Base-by-base conservation (phyloP, 169 alveolate genomes). In the Plasmodium knowlesi region DNA sequence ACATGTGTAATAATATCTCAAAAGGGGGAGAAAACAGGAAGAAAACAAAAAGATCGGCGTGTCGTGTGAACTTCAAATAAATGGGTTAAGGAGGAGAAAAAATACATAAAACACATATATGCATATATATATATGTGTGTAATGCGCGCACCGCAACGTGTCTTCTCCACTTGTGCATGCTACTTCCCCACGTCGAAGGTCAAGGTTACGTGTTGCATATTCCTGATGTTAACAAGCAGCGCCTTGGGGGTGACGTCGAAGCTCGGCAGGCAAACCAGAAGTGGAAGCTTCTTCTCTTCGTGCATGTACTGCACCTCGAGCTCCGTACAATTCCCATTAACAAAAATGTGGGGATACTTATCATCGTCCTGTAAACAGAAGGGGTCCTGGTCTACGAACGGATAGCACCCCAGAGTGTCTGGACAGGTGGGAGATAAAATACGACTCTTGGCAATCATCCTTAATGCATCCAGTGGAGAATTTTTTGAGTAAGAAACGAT, bases 391-490 rank as follows among this genome's bases (percentile, higher is more conserved):
- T 80, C 39, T 0, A 84, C 78, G 82, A 92, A 96, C 2, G 97
- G 97, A 53, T 96, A 96, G 67, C 97, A 92, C 57, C 97, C 92
- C 53, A 96, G 71, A 1, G 97, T 92, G 28, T 96, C 97, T 10
- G 97, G 97, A 0, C 96, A 96, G 2, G 97, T 96, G 2, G 97
- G 97, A 43, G 97, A 95, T 53, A 96, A 78, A 70, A 95, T 92
- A 41, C 97, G 91, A 54, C 93, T 89, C 81, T 96, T 74, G 0
- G 95, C 96, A 54, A 93, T 85, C 71, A 92, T 82, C 50, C 76
- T 61, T 6, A 96, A 88, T 1, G 97, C 96, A 53, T 92, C 94
- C 25, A 83, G 1, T 28, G 84, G 72, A 4, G 50, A 30, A 50
- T 72, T 76, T 22, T 61, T 76, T 0, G 97, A 94, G 54, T 81